Base-by-base conservation (phyloP, 345 rosid species). In the Excoecaria cochinchinensis region DNA sequence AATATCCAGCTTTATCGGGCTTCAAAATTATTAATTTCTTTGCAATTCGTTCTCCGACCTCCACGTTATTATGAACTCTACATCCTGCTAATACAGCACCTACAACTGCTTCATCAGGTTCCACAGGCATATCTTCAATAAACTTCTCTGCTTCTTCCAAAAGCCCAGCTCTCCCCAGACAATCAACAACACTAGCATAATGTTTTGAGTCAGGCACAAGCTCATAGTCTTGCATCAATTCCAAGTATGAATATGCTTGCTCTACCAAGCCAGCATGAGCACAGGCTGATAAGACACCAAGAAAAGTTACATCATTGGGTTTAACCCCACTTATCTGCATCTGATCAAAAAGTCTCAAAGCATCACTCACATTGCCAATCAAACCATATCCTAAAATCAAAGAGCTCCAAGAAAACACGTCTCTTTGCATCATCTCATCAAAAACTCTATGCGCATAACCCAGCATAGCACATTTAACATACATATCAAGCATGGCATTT, bases 341-440 rank as follows among this genome's bases (percentile, higher is more conserved):
- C 69, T 62, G 63, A 48, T 88, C 82, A 52, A 90, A 90, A 10
- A 90, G 87, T 0, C 68, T 58, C 66, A 82, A 39, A 12, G 87
- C 84, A 62, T 71, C 53, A 17, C 39, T 68, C 4, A 84, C 85
- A 40, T 83, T 24, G 36, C 90, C 94, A 36, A 71, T 83, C 73
- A 88, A 66, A 17, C 94, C 94, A 48, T 89, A 85, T 3, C 91
- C 92, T 70, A 85, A 73, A 67, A 89, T 86, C 74, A 90, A 78
- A 19, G 92, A 86, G 84, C 90, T 90, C 92, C 92, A 90, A 71
- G 91, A 79, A 75, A 90, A 81, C 62, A 90, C 89, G 58, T 90
- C 94, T 69, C 74, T 80, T 12, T 57, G 81, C 2, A 64, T 62
- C 91, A 90, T 87, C n/a, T 46, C 55, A 48, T 74, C 76, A 15